Percentiles rank a stretch among this genome's conserved stretches.
Evolutionary conservation across 768 basidiomycete genomes (phyloP).

Genomic region (Calvatia gigantea): DNA sequence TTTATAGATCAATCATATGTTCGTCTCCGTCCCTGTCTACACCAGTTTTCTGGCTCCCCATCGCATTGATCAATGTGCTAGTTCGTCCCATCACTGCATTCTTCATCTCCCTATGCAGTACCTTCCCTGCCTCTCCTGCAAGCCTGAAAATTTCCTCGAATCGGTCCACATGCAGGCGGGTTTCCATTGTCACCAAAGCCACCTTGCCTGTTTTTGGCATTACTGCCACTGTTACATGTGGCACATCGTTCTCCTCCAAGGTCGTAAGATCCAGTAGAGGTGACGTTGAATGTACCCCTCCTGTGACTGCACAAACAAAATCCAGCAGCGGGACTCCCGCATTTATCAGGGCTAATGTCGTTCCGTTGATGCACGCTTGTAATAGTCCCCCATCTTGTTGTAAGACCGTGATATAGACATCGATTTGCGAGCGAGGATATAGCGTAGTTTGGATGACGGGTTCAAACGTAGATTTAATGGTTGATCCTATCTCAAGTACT

Average conservation of each 20-base stretch:
- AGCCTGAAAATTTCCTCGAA: slow-evolving; percentile 87
- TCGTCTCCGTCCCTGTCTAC: slow-evolving; percentile 33
- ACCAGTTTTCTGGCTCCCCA: slow-evolving; percentile 20
- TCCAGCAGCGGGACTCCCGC: slow-evolving; percentile 91
- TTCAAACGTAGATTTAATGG: slow-evolving; percentile 93
- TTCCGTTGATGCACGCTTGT: slow-evolving; percentile 90
- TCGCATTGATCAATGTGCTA: slow-evolving; percentile 46
- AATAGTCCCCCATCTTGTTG: slow-evolving; percentile 93
- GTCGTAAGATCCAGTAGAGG: slow-evolving; percentile 85
- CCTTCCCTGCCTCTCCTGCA: slow-evolving; percentile 71
- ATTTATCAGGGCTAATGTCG: slow-evolving; percentile 85
- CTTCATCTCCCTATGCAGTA: slow-evolving; percentile 85
- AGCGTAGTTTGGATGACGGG: slow-evolving; percentile 88
- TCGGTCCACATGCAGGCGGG: slow-evolving; percentile 86
- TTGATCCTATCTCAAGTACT: slow-evolving; percentile 79
- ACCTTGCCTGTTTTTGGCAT: slow-evolving; percentile 86
- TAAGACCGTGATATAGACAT: slow-evolving; percentile 88
- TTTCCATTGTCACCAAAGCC: slow-evolving; percentile 90
- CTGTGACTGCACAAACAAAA: slow-evolving; percentile 87
- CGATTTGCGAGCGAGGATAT: slow-evolving; percentile 93
- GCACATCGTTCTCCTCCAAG: slow-evolving; percentile 89
- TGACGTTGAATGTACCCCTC: slow-evolving; percentile 78
- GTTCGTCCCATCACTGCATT: slow-evolving; percentile 63
- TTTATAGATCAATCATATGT: slow-evolving; percentile 32
- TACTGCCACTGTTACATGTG: slow-evolving; percentile 83